phyloP scores from a whole-genome alignment of 257 asterid genomes.

The Salvia miltiorrhiza region DNA sequence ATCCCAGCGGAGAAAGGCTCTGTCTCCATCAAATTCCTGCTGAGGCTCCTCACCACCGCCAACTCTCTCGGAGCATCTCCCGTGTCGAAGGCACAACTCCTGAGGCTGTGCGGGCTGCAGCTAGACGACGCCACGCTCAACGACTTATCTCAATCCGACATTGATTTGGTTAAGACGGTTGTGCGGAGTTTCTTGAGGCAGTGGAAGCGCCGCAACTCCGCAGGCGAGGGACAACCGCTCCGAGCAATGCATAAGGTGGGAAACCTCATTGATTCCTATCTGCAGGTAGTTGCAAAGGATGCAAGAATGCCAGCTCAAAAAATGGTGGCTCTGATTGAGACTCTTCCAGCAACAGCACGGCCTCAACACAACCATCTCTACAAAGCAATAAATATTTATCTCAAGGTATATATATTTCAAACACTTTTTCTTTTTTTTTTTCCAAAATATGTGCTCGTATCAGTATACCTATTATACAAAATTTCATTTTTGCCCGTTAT shows the following conservation, averaged over 20 bases:
- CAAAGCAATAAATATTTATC: slow-evolving; percentile 51
- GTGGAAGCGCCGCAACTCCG: slow-evolving; percentile 30
- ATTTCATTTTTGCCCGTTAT: too few species aligned
- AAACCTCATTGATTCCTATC: slow-evolving; percentile 52
- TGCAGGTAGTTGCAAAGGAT: slow-evolving; percentile 55
- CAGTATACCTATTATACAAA: too few species aligned
- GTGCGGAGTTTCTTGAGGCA: slow-evolving; percentile 51
- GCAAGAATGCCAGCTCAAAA: slow-evolving; percentile 37
- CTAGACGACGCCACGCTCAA: slow-evolving; percentile 47
- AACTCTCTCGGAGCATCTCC: slow-evolving; percentile 43
- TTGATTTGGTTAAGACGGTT: slow-evolving; percentile 49
- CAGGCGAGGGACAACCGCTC: slow-evolving; percentile 27
- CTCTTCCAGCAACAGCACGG: slow-evolving; percentile 61
- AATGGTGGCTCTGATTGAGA: slow-evolving; percentile 46
- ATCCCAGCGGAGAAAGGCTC: slow-evolving; percentile 59
- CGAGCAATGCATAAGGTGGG: slow-evolving; percentile 33
- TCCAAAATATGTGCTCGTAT: neutral
- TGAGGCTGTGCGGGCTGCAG: slow-evolving; percentile 51
- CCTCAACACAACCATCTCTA: slow-evolving; percentile 60
- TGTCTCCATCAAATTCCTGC: slow-evolving; percentile 59
- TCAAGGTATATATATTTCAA: slow-evolving; percentile 37
- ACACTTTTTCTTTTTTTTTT: neutral
- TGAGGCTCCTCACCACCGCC: slow-evolving; percentile 44
- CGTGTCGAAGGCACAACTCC: slow-evolving; percentile 49
- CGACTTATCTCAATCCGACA: slow-evolving; percentile 38